These are phyloP conservation scores for Centella asiatica DNA, from an alignment of 129 eudicot species.

Conservation along the genomic window DNA sequence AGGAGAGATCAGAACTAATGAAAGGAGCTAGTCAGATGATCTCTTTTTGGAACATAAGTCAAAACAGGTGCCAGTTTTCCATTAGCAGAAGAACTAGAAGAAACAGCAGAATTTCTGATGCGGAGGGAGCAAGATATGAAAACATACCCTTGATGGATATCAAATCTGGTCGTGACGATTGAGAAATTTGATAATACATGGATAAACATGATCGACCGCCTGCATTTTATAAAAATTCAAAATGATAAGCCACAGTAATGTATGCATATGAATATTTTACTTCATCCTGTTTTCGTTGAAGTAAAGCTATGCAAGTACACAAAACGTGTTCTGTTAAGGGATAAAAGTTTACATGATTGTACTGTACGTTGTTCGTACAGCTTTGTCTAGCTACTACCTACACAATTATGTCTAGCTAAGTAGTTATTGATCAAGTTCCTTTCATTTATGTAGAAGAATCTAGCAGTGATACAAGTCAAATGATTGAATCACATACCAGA, in stretches of 20 bases:
- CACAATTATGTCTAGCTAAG: too few relatives aligned
- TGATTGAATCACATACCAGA: conserved; percentile 35
- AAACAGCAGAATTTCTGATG: not conserved
- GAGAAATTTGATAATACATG: conserved; percentile 41
- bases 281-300: not conserved
- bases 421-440: too few relatives aligned
- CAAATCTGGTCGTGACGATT: conserved; percentile 34
- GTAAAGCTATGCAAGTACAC: too few relatives aligned
- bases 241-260: not conserved
- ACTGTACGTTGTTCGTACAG: too few relatives aligned
- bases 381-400: too few relatives aligned
- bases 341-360: too few relatives aligned
- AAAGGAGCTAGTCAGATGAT: not conserved
- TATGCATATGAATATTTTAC: not conserved
- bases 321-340: too few relatives aligned
- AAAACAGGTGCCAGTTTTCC: not conserved
- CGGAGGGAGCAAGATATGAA: not conserved
- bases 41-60: not conserved
- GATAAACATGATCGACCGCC: conserved; percentile 60
- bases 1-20: not conserved
- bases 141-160: conserved; percentile 1
- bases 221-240: conserved; percentile 24
- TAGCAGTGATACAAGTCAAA: not conserved
- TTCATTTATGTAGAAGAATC: not conserved
- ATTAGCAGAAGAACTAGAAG: not conserved